Conservation (phyloP, 441 rosid genomes). For the Breynia disticha region DNA sequence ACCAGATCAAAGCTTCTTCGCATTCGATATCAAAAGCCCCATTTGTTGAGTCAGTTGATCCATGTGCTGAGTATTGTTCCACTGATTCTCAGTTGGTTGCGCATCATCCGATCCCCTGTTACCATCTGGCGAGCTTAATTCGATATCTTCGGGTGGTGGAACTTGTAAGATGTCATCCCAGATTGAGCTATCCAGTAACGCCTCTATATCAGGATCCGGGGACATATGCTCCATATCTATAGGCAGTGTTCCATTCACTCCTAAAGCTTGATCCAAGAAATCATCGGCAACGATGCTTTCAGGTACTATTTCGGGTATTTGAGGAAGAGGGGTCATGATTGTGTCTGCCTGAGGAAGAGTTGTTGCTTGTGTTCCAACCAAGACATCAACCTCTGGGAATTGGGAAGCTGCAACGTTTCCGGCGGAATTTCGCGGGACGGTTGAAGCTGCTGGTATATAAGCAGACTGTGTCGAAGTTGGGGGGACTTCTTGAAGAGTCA, state of each 20-base stretch:
- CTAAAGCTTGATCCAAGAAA: constrained; percentile 34
- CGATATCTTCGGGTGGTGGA: constrained; percentile 50
- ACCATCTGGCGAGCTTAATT: constrained; percentile 34
- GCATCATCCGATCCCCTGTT: constrained; percentile 18
- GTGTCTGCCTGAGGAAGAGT: constrained; percentile 31
- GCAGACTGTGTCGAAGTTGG: constrained; percentile 37
- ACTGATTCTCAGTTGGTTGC: constrained; percentile 28
- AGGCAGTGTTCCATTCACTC: constrained; percentile 26
- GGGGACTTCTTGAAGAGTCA: constrained; percentile 74
- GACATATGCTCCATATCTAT: constrained; percentile 43
- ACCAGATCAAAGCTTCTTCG: constrained; percentile 20
- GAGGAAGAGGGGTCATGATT: constrained; percentile 35
- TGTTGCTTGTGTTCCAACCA: constrained; percentile 28
- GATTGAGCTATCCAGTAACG: constrained; percentile 42
- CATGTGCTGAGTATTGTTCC: constrained; percentile 44
- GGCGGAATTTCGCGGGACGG: constrained; percentile 16
- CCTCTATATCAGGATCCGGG: constrained; percentile 56
- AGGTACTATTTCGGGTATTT: constrained; percentile 33
- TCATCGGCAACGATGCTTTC: constrained; percentile 33
- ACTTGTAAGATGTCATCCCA: constrained; percentile 51
- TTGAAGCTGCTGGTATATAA: constrained; percentile 20
- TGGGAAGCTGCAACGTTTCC: constrained; percentile 31
- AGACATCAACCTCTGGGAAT: constrained; percentile 25
- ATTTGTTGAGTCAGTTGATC: constrained; percentile 71
- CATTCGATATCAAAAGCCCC: constrained; percentile 62